Conservation (phyloP, 2,329 filamentous ascomycete genomes). For the Phaeosphaeriaceae sp. region DNA sequence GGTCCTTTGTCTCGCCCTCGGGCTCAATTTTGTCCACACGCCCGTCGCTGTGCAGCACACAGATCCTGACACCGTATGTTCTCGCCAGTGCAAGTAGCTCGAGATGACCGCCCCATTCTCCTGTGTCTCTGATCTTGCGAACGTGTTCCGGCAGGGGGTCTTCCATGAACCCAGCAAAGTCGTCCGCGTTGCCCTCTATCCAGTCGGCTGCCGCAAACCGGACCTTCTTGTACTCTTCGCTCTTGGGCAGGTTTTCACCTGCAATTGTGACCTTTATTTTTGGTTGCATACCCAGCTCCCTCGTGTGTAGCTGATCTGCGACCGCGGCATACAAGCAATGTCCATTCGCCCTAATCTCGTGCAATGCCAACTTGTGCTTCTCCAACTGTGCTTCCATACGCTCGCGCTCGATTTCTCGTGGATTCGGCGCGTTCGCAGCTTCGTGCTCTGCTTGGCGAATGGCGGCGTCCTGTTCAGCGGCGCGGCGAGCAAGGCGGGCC, state of each 20-base stretch:
- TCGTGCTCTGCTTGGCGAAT: slow-evolving; percentile 74
- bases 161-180: slow-evolving; percentile 87
- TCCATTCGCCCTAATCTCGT: slow-evolving; percentile 85
- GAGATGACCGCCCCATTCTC: slow-evolving; percentile 94
- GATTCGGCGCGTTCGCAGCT: slow-evolving; percentile 60
- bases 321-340: slow-evolving; percentile 95
- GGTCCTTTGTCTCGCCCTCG: slow-evolving; percentile 47
- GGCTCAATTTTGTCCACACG: slow-evolving; percentile 77
- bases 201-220: slow-evolving; percentile 76
- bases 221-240: slow-evolving; percentile 67
- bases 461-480: slow-evolving; percentile 79
- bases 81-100: slow-evolving; percentile 86
- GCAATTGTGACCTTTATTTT: slow-evolving; percentile 32
- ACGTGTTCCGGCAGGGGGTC: slow-evolving; percentile 78
- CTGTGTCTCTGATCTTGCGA: slow-evolving; percentile 79
- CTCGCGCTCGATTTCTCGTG: slow-evolving; percentile 49
- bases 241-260: slow-evolving; percentile 19
- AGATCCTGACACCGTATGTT: slow-evolving; percentile 80
- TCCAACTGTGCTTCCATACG: slow-evolving; percentile 74
- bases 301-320: slow-evolving; percentile 76
- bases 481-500: slow-evolving; percentile 85
- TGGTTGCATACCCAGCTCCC: slow-evolving; percentile 41
- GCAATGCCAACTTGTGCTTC: slow-evolving; percentile 70
- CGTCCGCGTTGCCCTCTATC: slow-evolving; percentile 75
- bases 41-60: slow-evolving; percentile 83